Conservation (phyloP, 2,329 filamentous ascomycete species). For the Fusarium graminum region DNA sequence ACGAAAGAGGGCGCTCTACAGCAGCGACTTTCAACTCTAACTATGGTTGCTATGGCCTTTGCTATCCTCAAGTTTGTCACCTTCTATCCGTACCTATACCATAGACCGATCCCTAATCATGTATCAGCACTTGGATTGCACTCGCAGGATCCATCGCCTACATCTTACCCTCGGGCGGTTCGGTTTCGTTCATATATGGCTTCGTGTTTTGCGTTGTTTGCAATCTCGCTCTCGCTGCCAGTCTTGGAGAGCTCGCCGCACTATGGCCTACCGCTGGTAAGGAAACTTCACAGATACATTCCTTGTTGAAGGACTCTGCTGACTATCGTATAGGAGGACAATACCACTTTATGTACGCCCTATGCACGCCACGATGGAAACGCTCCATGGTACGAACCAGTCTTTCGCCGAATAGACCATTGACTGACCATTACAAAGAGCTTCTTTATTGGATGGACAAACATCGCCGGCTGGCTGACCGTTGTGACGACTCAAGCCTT, state of each 20-base stretch:
- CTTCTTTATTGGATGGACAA: conserved; percentile 59
- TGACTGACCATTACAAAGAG: conserved; percentile 48
- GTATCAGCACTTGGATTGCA: conserved; percentile 48
- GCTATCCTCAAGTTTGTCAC: conserved; percentile 56
- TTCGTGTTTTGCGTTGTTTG: conserved; percentile 61
- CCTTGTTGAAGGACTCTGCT: rapidly evolving
- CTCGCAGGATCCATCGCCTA: conserved; percentile 59
- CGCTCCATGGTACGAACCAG: conserved; percentile 46
- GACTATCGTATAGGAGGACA: conserved; percentile 49
- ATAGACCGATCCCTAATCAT: not conserved
- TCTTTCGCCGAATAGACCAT: rapidly evolving
- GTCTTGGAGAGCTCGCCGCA: conserved; percentile 59
- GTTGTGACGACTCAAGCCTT: conserved; percentile 59
- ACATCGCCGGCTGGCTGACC: conserved; percentile 61
- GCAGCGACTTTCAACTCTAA: conserved; percentile 53
- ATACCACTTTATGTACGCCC: conserved; percentile 60
- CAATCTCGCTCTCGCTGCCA: conserved; percentile 58
- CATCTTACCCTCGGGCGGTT: conserved; percentile 58
- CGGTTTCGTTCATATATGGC: conserved; percentile 59
- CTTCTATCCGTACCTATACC: not conserved
- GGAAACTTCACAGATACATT: not conserved
- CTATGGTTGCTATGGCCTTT: conserved; percentile 59
- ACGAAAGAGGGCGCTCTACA: conserved; percentile 14
- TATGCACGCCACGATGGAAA: conserved; percentile 55
- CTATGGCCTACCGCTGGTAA: conserved; percentile 60